These are phyloP conservation scores for Gastrodia elata DNA, from an alignment of 106 monocot genomes.

Conservation along the genomic window DNA sequence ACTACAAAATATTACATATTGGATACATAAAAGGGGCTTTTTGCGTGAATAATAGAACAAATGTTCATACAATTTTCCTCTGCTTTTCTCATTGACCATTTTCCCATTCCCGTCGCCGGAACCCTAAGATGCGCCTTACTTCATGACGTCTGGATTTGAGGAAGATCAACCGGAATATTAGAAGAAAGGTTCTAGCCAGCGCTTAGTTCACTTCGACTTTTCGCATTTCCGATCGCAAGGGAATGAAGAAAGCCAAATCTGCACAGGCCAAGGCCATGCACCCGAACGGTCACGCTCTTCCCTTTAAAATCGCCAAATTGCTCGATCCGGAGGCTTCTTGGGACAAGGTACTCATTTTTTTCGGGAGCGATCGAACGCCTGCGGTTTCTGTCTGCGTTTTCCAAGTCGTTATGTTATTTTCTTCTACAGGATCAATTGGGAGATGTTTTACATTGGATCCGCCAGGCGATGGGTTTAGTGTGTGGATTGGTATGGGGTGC, in stretches of 20 bases:
- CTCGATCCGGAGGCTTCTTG: slow-evolving; percentile 78
- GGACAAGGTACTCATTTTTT: slow-evolving; percentile 58
- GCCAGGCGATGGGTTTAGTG: slow-evolving; percentile 64
- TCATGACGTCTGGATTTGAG: background rate
- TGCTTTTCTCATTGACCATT: background rate
- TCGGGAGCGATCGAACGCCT: background rate
- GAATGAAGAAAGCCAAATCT: slow-evolving; percentile 30
- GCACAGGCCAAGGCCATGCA: slow-evolving; percentile 20
- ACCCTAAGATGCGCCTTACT: background rate
- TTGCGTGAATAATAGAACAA: too few relatives aligned
- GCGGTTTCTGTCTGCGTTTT: background rate
- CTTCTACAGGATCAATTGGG: slow-evolving; percentile 67
- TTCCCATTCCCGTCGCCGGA: background rate
- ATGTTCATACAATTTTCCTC: too few relatives aligned
- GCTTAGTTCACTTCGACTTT: background rate
- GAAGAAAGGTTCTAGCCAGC: background rate
- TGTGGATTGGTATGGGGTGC: slow-evolving; percentile 84
- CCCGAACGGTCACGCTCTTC: slow-evolving; percentile 42
- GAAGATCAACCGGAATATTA: background rate
- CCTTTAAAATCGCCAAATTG: slow-evolving; percentile 69
- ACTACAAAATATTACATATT: too few relatives aligned
- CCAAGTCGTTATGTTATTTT: background rate
- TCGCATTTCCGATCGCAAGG: background rate
- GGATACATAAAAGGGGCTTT: too few relatives aligned
- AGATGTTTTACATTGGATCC: slow-evolving; percentile 90